These are phyloP conservation scores for Neoarthrinium moseri DNA, from an alignment of 2,329 filamentous ascomycete genomes.

Conservation along the genomic window DNA sequence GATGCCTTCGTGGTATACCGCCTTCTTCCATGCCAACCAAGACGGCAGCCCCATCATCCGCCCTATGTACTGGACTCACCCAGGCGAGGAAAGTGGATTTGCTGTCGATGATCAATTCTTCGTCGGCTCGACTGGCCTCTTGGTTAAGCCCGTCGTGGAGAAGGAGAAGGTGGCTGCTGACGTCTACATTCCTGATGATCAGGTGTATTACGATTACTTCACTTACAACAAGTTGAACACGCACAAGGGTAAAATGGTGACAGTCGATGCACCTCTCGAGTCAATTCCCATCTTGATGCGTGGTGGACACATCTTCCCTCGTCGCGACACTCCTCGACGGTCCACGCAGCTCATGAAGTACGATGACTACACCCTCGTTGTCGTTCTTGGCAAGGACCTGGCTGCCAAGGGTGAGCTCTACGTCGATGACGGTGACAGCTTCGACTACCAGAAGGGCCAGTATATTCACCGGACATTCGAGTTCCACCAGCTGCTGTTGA, in stretches of 20 bases:
- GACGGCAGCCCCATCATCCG: slow-evolving; percentile 84
- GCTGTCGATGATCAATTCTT: slow-evolving; percentile 91
- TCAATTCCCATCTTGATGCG: slow-evolving; percentile 89
- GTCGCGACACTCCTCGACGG: slow-evolving; percentile 82
- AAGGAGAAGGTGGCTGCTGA: slow-evolving; percentile 72
- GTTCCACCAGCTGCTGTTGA: slow-evolving; percentile 61
- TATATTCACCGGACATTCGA: slow-evolving; percentile 84
- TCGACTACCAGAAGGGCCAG: slow-evolving; percentile 80
- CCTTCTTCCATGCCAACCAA: slow-evolving; percentile 84
- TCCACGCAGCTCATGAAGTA: slow-evolving; percentile 87
- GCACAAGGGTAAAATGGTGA: slow-evolving; percentile 67
- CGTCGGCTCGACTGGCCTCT: slow-evolving; percentile 79
- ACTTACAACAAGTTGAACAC: slow-evolving; percentile 73
- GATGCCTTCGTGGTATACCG: slow-evolving; percentile 93
- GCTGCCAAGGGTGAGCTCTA: slow-evolving; percentile 81
- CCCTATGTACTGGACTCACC: slow-evolving; percentile 92
- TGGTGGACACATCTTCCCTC: slow-evolving; percentile 87
- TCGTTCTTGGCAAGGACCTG: slow-evolving; percentile 66
- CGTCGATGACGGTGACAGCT: slow-evolving; percentile 90
- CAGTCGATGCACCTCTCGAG: slow-evolving; percentile 75
- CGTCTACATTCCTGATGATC: slow-evolving; percentile 84
- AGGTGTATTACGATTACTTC: slow-evolving; percentile 95
- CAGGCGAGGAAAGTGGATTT: slow-evolving; percentile 82
- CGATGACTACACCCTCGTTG: slow-evolving; percentile 90
- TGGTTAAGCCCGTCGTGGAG: slow-evolving; percentile 87